phyloP scores from a whole-genome alignment of 2,329 filamentous ascomycete species.

The Alternaria arbusti region DNA sequence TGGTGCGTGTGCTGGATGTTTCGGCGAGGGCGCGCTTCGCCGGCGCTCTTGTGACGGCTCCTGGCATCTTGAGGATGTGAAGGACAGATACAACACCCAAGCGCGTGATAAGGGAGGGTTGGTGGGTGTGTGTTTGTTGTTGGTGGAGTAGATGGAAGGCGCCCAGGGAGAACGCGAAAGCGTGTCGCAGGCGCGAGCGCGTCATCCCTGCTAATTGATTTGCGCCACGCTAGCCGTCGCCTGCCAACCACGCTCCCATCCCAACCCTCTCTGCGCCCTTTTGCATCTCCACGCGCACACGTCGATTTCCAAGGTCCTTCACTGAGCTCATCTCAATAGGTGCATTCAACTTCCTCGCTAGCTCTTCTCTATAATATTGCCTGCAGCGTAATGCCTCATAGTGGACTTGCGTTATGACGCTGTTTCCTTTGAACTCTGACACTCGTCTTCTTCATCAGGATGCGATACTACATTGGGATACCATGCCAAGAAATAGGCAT shows the following conservation, averaged over 20 bases:
- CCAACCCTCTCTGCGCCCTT: neutral
- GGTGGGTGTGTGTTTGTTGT: slow-evolving; percentile 19
- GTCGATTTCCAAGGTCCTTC: neutral
- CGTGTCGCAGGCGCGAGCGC: slow-evolving; percentile 36
- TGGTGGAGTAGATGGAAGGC: slow-evolving; percentile 25
- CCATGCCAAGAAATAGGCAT: neutral
- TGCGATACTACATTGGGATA: neutral
- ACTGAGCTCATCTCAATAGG: neutral
- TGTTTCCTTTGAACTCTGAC: neutral
- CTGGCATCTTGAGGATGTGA: slow-evolving; percentile 35
- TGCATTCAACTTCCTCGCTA: neutral
- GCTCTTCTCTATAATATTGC: neutral
- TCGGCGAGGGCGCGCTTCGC: slow-evolving; percentile 57
- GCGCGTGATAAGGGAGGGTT: slow-evolving; percentile 1
- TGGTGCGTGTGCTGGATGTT: slow-evolving; percentile 52
- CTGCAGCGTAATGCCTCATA: neutral
- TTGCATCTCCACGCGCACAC: neutral
- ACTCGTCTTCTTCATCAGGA: neutral
- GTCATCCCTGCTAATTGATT: slow-evolving; percentile 35
- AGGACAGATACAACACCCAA: neutral
- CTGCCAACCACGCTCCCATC: neutral
- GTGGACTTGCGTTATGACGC: neutral
- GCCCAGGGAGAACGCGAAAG: slow-evolving; percentile 31
- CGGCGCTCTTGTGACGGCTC: slow-evolving; percentile 44
- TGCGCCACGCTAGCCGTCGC: slow-evolving; percentile 16